These are phyloP conservation scores for Metroxylon sagu DNA, from an alignment of 176 grass and related monocot genomes.

Conservation along the genomic window DNA sequence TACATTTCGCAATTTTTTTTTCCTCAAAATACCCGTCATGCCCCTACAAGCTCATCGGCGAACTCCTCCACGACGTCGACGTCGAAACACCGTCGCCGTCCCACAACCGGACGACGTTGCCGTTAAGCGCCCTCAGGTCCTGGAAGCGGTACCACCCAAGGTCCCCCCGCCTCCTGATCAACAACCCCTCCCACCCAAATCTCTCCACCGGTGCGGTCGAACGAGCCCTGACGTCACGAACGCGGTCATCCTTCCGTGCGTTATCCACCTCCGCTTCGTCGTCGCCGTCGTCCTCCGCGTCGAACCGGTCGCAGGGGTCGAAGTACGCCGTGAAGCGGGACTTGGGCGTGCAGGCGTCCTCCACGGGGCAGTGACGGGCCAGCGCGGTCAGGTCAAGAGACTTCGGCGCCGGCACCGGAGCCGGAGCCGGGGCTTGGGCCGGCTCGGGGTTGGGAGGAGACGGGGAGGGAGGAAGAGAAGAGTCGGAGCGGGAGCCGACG, in stretches of 20 bases:
- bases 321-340: slow-evolving; percentile 54
- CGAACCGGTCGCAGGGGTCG: slow-evolving; percentile 13
- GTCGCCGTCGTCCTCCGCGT: slow-evolving; percentile 15
- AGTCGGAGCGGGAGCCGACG: slow-evolving; percentile 2
- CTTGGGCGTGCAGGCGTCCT: slow-evolving; percentile 31
- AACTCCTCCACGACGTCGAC: background rate
- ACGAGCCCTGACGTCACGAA: background rate
- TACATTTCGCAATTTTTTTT: too few relatives aligned
- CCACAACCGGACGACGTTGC: slow-evolving; percentile 56
- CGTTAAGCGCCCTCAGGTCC: slow-evolving; percentile 48
- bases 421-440: too few relatives aligned
- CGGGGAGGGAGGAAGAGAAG: background rate
- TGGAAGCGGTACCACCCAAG: slow-evolving; percentile 46
- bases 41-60: background rate
- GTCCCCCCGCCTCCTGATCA: slow-evolving; percentile 3
- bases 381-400: background rate
- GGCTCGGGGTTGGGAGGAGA: background rate
- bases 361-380: background rate
- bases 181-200: slow-evolving; percentile 20
- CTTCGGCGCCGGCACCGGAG: background rate
- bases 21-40: slow-evolving; percentile 4
- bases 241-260: background rate
- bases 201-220: slow-evolving; percentile 18
- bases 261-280: slow-evolving; percentile 2
- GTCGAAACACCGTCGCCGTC: slow-evolving; percentile 27